Evolutionary conservation across 1,284 basidiomycete genomes (phyloP).

Genomic region (Tilletia setariae): DNA sequence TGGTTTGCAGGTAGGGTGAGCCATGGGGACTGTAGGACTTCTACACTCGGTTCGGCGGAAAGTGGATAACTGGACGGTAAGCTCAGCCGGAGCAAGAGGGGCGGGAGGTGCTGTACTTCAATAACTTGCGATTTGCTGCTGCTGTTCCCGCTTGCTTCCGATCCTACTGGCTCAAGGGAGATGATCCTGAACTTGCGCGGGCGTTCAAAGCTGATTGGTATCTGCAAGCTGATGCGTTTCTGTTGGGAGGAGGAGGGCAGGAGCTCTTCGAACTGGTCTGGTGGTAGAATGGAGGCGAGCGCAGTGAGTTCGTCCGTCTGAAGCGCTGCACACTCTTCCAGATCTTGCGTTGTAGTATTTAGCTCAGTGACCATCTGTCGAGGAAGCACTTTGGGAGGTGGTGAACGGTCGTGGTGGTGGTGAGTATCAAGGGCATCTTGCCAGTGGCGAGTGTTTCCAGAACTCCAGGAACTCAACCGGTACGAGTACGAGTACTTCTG

Average conservation of each 20-base stretch:
- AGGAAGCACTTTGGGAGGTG: too few relatives aligned
- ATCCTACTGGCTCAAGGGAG: not conserved
- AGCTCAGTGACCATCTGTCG: too few relatives aligned
- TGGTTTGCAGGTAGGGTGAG: not conserved
- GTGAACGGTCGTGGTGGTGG: too few relatives aligned
- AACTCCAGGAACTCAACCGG: too few relatives aligned
- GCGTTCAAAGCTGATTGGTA: slow-evolving; percentile 8
- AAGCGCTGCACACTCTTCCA: not conserved
- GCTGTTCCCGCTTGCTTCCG: not conserved
- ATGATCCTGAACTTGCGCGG: slow-evolving; percentile 9
- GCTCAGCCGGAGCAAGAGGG: slow-evolving; percentile 22
- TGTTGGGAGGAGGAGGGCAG: not conserved
- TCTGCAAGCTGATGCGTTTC: not conserved
- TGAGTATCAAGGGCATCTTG: too few relatives aligned
- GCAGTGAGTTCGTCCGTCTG: slow-evolving; percentile 3
- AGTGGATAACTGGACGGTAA: slow-evolving; percentile 32
- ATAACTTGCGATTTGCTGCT: slow-evolving; percentile 22
- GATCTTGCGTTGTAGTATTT: not conserved
- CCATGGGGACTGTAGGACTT: slow-evolving; percentile 28
- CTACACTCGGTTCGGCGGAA: slow-evolving; percentile 20
- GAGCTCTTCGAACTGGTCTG: slow-evolving; percentile 1
- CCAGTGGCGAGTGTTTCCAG: too few relatives aligned
- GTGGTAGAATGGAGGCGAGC: slow-evolving; percentile 3
- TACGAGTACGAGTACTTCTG: too few relatives aligned
- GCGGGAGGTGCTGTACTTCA: slow-evolving; percentile 25